Conservation (phyloP, 2,329 filamentous ascomycete genomes). For the Nigrospora oryzae region DNA sequence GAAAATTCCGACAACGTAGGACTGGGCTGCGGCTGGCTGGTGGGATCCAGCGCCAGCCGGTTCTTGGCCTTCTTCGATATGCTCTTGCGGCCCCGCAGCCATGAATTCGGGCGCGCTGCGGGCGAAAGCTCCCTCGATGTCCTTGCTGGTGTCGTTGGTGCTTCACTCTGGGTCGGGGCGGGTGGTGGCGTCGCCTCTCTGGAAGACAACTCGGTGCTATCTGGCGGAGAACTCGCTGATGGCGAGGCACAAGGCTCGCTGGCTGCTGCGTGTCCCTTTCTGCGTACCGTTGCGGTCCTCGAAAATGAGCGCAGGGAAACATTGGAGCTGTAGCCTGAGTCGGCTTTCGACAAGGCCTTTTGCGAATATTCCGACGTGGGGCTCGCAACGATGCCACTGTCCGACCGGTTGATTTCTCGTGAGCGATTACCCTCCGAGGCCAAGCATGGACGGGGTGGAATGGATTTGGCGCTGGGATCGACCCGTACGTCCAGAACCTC, state of each 20-base stretch:
- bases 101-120: not conserved
- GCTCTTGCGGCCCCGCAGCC: not conserved
- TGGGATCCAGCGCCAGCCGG: not conserved
- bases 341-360: conserved; percentile 44
- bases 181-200: too few relatives aligned
- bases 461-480: conserved; percentile 34
- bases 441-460: conserved; percentile 11
- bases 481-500: conserved; percentile 19
- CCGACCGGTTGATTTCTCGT: conserved; percentile 25
- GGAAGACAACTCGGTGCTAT: too few relatives aligned
- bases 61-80: not conserved
- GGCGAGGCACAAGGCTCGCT: too few relatives aligned
- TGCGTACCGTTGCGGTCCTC: not conserved
- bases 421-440: conserved; percentile 9
- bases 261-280: too few relatives aligned
- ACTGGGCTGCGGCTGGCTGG: conserved; percentile 6
- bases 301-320: conserved; percentile 46
- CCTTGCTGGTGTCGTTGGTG: too few relatives aligned
- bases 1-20: conserved; percentile 12
- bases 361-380: conserved; percentile 31
- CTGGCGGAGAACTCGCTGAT: too few relatives aligned
- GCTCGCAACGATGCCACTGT: conserved; percentile 42
- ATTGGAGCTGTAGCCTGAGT: conserved; percentile 55
- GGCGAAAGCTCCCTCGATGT: not conserved
- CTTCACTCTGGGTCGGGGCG: too few relatives aligned